phyloP scores from a whole-genome alignment of 2,329 filamentous ascomycete species.

The Aspergillus latus region DNA sequence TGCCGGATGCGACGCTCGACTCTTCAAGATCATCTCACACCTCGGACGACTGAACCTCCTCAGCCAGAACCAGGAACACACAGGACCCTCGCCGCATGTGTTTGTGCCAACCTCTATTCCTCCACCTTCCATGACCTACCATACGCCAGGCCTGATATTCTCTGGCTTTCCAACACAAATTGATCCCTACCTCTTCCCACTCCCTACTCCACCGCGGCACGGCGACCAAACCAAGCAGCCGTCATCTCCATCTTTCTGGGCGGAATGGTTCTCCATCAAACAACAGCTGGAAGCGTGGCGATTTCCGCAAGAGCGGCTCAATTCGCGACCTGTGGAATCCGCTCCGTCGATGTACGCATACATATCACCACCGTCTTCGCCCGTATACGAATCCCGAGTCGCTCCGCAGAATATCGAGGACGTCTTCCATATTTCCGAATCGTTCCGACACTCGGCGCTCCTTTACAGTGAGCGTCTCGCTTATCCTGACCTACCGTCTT shows the following conservation, averaged over 20 bases:
- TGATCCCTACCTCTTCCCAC: constrained; percentile 36
- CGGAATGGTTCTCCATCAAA: constrained; percentile 80
- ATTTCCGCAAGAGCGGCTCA: constrained; percentile 53
- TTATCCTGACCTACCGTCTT: constrained; percentile 70
- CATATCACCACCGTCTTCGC: constrained; percentile 30
- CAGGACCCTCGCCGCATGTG: constrained; percentile 14
- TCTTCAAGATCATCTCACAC: constrained; percentile 83
- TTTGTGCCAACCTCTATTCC: constrained; percentile 27
- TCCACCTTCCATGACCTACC: constrained; percentile 37
- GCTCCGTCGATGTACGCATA: constrained; percentile 24
- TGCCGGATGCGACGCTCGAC: constrained; percentile 78
- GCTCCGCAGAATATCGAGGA: constrained; percentile 67
- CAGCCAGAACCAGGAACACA: constrained; percentile 61
- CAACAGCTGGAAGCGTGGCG: constrained; percentile 77
- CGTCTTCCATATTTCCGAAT: constrained; percentile 79
- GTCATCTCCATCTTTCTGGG: constrained; percentile 62
- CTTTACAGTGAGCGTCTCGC: constrained; percentile 88
- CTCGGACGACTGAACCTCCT: constrained; percentile 82
- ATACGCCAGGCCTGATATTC: constrained; percentile 21
- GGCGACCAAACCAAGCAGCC: constrained; percentile 22
- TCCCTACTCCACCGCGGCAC: constrained; percentile 30
- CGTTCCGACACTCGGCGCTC: constrained; percentile 84
- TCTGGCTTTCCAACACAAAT: constrained; percentile 38
- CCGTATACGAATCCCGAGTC: constrained; percentile 29
- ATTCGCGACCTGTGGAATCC: constrained; percentile 18